Evolutionary conservation across 345 rosid genomes (phyloP), one percentile per base, ranked within the genome.

Genomic region (Eucalyptus sp.): DNA sequence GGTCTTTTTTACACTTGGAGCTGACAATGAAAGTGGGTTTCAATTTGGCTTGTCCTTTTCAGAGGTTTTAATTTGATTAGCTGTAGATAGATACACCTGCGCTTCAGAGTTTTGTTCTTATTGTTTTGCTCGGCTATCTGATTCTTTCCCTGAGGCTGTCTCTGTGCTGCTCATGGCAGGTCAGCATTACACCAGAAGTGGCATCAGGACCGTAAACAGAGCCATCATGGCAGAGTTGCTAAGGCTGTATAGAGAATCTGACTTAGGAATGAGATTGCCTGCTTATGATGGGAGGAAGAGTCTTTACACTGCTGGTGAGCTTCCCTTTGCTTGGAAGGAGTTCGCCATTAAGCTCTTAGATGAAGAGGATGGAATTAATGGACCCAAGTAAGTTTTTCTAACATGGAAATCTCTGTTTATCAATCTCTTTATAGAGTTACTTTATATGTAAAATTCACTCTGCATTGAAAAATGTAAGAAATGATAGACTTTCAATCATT

Each of bases 231-330:
- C 99, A 86, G 99, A 98, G 92, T 95, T 98, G 90, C 98, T 98
- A 71, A 96, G 93, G 93, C 92, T 94, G 66, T 95, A 97, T 90
- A 95, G 93, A 93, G 99, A 97, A 90, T 95, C 99, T 90, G 98
- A 96, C 87, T 91, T 98, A 24, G 99, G 99, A 86, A 94, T 92
- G 92, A 95, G 99, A 92, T 94, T 98, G 86, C 99, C 99, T 86
- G 99, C 99, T 89, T 98, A 98, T 51, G 99, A 98, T 91, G 99
- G 99, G 92, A 93, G 98, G 90, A 98, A 96, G 93, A 96, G 97
- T 58, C 95, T 98, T 88, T 98, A 98, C 93, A 98, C 99, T 3
- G 99, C 99, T 81, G 99, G 99, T 76, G 96, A 95, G 84, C 97
- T 98, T 91, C 99, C 99, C 43, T 98, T 98, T 87, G 89, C 93